phyloP scores from a whole-genome alignment of 2,329 filamentous ascomycete species.

The Alternaria sp. region DNA sequence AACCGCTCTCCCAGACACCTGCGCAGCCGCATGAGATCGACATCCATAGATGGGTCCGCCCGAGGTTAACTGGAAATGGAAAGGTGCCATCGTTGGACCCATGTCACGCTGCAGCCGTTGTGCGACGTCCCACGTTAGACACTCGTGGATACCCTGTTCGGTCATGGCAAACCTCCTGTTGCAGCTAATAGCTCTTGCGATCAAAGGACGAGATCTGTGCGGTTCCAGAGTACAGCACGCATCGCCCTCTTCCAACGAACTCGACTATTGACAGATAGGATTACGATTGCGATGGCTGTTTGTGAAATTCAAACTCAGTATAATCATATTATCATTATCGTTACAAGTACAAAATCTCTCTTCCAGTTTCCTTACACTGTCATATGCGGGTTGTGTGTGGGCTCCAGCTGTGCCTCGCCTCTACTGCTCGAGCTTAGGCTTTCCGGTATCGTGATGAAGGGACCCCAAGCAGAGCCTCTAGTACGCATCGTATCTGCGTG shows the following conservation, averaged over 20 bases:
- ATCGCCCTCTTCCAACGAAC: too few relatives aligned
- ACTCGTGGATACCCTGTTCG: background rate
- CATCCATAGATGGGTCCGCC: slow-evolving; percentile 6
- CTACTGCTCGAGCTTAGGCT: slow-evolving; percentile 36
- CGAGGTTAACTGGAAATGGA: slow-evolving; percentile 4
- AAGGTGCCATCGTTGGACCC: slow-evolving; percentile 16
- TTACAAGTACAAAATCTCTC: slow-evolving; percentile 6
- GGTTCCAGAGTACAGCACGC: background rate
- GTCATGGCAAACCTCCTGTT: background rate
- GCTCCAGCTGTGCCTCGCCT: slow-evolving; percentile 29
- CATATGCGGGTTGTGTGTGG: slow-evolving; percentile 16
- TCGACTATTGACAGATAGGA: background rate
- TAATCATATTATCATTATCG: background rate
- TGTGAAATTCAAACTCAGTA: background rate
- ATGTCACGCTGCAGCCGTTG: slow-evolving; percentile 4
- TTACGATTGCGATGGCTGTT: background rate
- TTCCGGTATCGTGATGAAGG: slow-evolving; percentile 48
- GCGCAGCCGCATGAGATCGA: slow-evolving; percentile 12
- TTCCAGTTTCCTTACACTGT: slow-evolving; percentile 23
- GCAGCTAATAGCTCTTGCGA: background rate
- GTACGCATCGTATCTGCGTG: slow-evolving; percentile 19
- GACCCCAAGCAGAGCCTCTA: slow-evolving; percentile 36
- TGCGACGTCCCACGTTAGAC: slow-evolving; percentile 18
- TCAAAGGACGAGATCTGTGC: background rate
- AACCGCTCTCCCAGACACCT: slow-evolving; percentile 3